Percentiles rank a stretch among this genome's conserved stretches.
Evolutionary conservation across 1,139 yeast genomes (phyloP).

Genomic region (Nakaseomyces sp.): DNA sequence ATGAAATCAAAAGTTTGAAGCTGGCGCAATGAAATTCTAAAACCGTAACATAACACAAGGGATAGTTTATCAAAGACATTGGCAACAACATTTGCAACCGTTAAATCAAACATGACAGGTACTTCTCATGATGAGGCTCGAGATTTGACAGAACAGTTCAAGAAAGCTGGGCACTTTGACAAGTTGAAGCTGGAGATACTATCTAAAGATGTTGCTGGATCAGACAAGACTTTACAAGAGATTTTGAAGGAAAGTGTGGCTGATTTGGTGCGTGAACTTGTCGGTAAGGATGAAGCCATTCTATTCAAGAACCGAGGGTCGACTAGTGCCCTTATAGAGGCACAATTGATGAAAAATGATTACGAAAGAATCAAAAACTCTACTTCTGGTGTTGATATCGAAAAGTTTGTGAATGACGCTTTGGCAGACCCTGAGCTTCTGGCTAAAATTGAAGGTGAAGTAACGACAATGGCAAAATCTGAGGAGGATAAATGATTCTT

Average conservation of each 20-base stretch:
- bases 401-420: conserved; percentile 12
- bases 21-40: too few relatives aligned
- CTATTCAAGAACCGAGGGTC: conserved; percentile 30
- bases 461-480: neutral
- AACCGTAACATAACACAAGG: too few relatives aligned
- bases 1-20: too few relatives aligned
- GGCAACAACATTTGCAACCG: too few relatives aligned
- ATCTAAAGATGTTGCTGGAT: conserved; percentile 8
- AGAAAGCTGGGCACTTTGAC: conserved; percentile 28
- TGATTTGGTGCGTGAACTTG: conserved; percentile 22
- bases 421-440: conserved; percentile 19
- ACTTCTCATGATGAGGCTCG: conserved; percentile 20
- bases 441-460: neutral
- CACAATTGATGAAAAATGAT: conserved; percentile 24
- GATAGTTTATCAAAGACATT: too few relatives aligned
- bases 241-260: conserved; percentile 18
- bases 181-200: conserved; percentile 23
- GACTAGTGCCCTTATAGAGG: conserved; percentile 29
- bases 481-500: neutral
- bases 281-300: conserved; percentile 24
- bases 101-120: too few relatives aligned
- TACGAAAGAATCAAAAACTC: conserved; percentile 20
- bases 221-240: conserved; percentile 16
- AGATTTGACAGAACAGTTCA: conserved; percentile 25
- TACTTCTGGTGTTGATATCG: conserved; percentile 16